These are phyloP conservation scores for Starmerella kuoi DNA, from an alignment of 805 yeast genomes.

Conservation along the genomic window DNA sequence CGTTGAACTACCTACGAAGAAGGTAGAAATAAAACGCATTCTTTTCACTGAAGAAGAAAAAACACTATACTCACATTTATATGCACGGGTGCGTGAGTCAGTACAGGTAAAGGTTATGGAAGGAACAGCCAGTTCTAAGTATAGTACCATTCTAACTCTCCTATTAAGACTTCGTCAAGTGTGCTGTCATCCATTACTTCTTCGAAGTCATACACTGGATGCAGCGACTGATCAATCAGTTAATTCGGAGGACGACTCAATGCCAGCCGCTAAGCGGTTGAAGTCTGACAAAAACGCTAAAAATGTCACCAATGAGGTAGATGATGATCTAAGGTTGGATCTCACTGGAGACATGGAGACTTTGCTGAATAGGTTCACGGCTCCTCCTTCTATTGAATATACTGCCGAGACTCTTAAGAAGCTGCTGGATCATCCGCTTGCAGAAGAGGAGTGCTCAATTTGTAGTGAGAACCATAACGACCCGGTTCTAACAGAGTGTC, in stretches of 20 bases:
- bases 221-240: constrained; percentile 1
- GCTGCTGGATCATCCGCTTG: constrained; percentile 25
- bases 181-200: constrained; percentile 70
- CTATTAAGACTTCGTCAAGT: constrained; percentile 74
- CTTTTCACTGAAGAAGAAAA: constrained; percentile 55
- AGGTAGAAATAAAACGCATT: constrained; percentile 55
- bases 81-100: constrained; percentile 46
- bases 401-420: constrained; percentile 24
- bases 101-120: constrained; percentile 30
- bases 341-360: constrained; percentile 8
- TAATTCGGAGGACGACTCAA: background rate
- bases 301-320: background rate
- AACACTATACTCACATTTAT: constrained; percentile 54
- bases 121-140: constrained; percentile 60
- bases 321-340: constrained; percentile 12
- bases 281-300: constrained; percentile 3
- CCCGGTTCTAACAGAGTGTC: constrained; percentile 59
- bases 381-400: constrained; percentile 13
- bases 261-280: constrained; percentile 1
- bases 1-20: constrained; percentile 66
- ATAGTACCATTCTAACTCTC: constrained; percentile 70
- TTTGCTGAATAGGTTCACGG: constrained; percentile 8
- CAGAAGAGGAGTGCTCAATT: constrained; percentile 62
- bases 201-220: constrained; percentile 31
- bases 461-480: constrained; percentile 61